A percentile compares a stretch with the other conserved stretches of the same genome.
phyloP scores from a whole-genome alignment of 2,329 filamentous ascomycete genomes.

The Paracoccidioides brasiliensis region DNA sequence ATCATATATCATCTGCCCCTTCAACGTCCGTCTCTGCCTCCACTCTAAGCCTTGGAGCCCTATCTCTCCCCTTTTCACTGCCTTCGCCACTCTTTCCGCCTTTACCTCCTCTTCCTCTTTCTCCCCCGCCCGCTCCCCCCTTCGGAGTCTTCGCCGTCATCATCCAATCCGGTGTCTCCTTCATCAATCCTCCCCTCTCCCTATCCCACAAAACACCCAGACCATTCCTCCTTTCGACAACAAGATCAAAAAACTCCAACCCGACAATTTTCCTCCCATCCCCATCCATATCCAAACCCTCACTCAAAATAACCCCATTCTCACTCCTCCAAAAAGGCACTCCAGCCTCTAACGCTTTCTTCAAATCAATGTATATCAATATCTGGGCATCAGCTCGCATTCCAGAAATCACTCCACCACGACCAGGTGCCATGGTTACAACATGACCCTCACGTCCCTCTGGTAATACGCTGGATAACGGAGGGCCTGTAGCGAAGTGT shows the following conservation, averaged over 20 bases:
- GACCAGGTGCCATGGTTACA: slow-evolving; percentile 8
- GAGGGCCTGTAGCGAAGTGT: slow-evolving; percentile 70
- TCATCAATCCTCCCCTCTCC: slow-evolving; percentile 39
- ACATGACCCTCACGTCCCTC: slow-evolving; percentile 10
- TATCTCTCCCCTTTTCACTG: neutral
- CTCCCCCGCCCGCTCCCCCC: slow-evolving; percentile 17
- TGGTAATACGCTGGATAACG: slow-evolving; percentile 29
- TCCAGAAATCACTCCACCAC: slow-evolving; percentile 52
- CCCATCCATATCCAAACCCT: slow-evolving; percentile 44
- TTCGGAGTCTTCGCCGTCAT: slow-evolving; percentile 26
- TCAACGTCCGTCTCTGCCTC: slow-evolving; percentile 1
- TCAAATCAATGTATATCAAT: slow-evolving; percentile 63
- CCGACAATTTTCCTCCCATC: slow-evolving; percentile 48
- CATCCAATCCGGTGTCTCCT: slow-evolving; percentile 35
- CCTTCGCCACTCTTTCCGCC: slow-evolving; percentile 13
- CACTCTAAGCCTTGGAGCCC: slow-evolving; percentile 1
- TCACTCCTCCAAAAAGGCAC: slow-evolving; percentile 67
- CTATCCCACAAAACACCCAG: slow-evolving; percentile 53
- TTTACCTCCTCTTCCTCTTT: slow-evolving; percentile 13
- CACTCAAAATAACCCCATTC: slow-evolving; percentile 58
- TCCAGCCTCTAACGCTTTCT: slow-evolving; percentile 47
- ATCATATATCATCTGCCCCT: neutral
- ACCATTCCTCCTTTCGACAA: slow-evolving; percentile 61
- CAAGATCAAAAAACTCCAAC: slow-evolving; percentile 56
- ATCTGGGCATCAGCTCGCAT: slow-evolving; percentile 69